Conservation (phyloP, 495 filamentous ascomycete genomes). For the Penicillium riverlandense region DNA sequence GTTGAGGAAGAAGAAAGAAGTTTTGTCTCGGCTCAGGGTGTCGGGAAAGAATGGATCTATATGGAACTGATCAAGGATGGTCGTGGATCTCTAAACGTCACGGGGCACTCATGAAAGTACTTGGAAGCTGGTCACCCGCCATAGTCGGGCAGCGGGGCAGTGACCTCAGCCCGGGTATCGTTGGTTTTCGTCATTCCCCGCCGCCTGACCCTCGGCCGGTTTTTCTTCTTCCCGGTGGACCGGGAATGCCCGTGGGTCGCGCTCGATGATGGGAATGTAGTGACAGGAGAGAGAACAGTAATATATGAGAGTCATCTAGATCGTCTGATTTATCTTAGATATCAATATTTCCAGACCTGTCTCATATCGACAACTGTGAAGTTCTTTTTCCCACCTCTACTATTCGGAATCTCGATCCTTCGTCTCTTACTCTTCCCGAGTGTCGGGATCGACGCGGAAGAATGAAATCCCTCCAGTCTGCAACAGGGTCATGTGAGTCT, state of each 20-base stretch:
- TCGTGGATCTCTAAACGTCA: background rate
- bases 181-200: background rate
- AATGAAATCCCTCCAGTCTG: conserved; percentile 7
- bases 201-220: background rate
- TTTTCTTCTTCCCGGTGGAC: background rate
- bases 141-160: background rate
- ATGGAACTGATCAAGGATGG: background rate
- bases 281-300: background rate
- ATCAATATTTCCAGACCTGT: background rate
- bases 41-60: background rate
- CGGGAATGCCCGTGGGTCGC: background rate
- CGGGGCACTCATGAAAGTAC: background rate
- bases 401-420: background rate
- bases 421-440: background rate
- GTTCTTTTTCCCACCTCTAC: background rate
- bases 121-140: background rate
- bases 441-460: conserved; percentile 5
- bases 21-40: background rate
- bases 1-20: background rate
- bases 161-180: background rate
- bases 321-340: background rate
- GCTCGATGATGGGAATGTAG: background rate
- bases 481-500: no score
- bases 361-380: background rate
- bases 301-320: background rate